Conservation (phyloP, 164 flowering plant species). For the Akebia trifoliata region DNA sequence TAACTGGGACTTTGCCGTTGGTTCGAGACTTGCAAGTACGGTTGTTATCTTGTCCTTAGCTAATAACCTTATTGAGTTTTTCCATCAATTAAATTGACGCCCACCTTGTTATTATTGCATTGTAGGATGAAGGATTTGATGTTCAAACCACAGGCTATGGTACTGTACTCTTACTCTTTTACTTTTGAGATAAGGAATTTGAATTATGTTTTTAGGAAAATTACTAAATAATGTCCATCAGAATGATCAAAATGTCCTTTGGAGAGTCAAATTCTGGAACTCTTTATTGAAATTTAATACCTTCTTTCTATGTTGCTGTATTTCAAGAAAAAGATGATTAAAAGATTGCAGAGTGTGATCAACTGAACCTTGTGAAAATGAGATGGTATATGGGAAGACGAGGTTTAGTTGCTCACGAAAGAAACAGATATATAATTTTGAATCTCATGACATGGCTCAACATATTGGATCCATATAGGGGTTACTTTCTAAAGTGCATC, state of each 20-base stretch:
- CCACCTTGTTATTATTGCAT: slow-evolving; percentile 7
- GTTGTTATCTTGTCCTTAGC: neutral
- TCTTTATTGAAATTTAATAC: neutral
- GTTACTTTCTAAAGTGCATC: too few relatives aligned
- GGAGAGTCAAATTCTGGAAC: neutral
- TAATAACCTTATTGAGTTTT: neutral
- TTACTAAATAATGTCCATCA: neutral
- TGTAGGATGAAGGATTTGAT: slow-evolving; percentile 91
- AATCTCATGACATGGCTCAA: too few relatives aligned
- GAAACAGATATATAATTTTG: too few relatives aligned
- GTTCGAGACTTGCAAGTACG: slow-evolving; percentile 83
- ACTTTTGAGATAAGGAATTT: neutral
- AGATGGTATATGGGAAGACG: too few relatives aligned
- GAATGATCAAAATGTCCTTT: slow-evolving; percentile 2
- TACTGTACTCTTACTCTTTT: slow-evolving; percentile 29
- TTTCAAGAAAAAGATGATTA: too few relatives aligned
- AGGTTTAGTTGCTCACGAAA: too few relatives aligned
- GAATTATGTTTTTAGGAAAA: neutral
- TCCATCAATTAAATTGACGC: slow-evolving; percentile 5
- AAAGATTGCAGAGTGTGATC: too few relatives aligned
- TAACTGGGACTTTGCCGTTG: slow-evolving; percentile 92
- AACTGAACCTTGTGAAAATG: too few relatives aligned
- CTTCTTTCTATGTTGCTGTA: too few relatives aligned
- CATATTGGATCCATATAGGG: too few relatives aligned
- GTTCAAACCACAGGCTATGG: slow-evolving; percentile 97